Conservation (phyloP, 2,329 filamentous ascomycete species). For the Exserohilum rostratum region DNA sequence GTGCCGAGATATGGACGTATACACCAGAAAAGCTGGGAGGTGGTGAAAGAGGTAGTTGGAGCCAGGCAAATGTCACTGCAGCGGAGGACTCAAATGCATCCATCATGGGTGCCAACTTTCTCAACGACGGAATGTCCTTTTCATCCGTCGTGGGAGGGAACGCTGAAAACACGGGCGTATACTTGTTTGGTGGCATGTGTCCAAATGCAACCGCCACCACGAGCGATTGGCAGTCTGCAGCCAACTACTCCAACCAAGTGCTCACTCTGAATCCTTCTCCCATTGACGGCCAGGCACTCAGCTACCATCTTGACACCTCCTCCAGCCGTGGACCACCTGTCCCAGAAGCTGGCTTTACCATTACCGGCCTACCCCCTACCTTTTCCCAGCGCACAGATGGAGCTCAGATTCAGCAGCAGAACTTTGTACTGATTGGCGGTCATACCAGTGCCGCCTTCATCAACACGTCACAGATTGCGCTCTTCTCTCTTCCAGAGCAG, state of each 20-base stretch:
- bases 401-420: slow-evolving; percentile 72
- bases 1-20: slow-evolving; percentile 71
- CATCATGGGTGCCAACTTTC: slow-evolving; percentile 59
- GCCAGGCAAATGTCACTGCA: slow-evolving; percentile 49
- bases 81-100: slow-evolving; percentile 42
- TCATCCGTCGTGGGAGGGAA: slow-evolving; percentile 64
- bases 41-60: slow-evolving; percentile 63
- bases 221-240: slow-evolving; percentile 68
- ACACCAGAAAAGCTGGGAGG: slow-evolving; percentile 52
- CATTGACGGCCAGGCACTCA: slow-evolving; percentile 46
- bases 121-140: slow-evolving; percentile 70
- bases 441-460: slow-evolving; percentile 85
- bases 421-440: slow-evolving; percentile 82
- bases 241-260: slow-evolving; percentile 83
- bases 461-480: slow-evolving; percentile 89
- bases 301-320: slow-evolving; percentile 56
- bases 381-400: slow-evolving; percentile 69
- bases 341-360: slow-evolving; percentile 83
- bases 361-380: slow-evolving; percentile 75
- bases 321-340: slow-evolving; percentile 69
- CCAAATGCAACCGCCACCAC: slow-evolving; percentile 51
- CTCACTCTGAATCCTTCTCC: slow-evolving; percentile 63
- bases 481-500: slow-evolving; percentile 86
- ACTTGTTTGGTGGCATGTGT: slow-evolving; percentile 92
- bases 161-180: slow-evolving; percentile 64